Conservation (phyloP, 106 monocot genomes). For the Dactylorhiza incarnata region DNA sequence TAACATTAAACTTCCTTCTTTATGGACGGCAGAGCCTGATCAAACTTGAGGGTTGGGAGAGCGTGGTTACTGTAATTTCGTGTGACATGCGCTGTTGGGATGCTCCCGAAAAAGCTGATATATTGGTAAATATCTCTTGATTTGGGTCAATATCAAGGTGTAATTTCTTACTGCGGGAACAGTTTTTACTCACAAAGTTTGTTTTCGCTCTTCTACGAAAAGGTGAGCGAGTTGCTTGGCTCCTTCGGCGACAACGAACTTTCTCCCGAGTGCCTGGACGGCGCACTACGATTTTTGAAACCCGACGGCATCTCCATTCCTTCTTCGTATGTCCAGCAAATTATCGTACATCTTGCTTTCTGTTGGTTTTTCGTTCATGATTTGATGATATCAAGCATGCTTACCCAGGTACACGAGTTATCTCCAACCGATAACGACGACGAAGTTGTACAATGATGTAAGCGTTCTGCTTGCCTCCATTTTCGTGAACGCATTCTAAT, state of each 20-base stretch:
- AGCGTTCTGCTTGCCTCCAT: slow-evolving; percentile 2
- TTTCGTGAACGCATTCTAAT: neutral
- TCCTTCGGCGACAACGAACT: slow-evolving; percentile 98
- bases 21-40: slow-evolving; percentile 58
- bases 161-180: neutral
- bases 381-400: neutral
- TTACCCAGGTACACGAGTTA: slow-evolving; percentile 79
- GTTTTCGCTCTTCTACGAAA: neutral
- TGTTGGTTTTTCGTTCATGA: neutral
- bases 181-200: neutral
- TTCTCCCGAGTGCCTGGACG: slow-evolving; percentile 96
- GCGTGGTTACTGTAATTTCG: slow-evolving; percentile 66
- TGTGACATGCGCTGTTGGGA: slow-evolving; percentile 96
- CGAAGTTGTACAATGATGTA: slow-evolving; percentile 97
- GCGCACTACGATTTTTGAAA: slow-evolving; percentile 85
- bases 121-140: slow-evolving; percentile 49
- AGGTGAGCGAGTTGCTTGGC: slow-evolving; percentile 94
- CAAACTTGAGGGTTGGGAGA: slow-evolving; percentile 88
- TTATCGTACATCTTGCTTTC: neutral
- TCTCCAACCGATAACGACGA: slow-evolving; percentile 83
- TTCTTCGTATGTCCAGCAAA: slow-evolving; percentile 48
- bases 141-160: neutral
- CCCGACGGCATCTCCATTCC: slow-evolving; percentile 98
- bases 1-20: neutral
- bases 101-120: slow-evolving; percentile 97